Evolutionary conservation across 2,329 filamentous ascomycete genomes (phyloP), one percentile per base, ranked within the genome.

Genomic region (Raffaelea ambrosiae): DNA sequence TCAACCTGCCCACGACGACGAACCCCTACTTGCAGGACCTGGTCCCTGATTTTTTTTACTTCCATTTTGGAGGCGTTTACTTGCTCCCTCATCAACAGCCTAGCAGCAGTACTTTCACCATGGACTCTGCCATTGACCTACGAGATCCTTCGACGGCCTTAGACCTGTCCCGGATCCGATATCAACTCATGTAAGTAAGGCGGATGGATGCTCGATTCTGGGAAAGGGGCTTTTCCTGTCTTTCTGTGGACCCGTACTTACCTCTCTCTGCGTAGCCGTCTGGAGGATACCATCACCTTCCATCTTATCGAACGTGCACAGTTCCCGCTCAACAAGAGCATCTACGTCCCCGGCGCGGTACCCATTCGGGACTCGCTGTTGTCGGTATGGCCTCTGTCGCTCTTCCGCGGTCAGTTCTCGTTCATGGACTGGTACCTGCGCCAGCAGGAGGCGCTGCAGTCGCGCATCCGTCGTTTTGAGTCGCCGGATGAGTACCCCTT

Each of bases 271-370:
- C 29, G 29, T 33, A 98, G 93, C 61, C 93, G 93, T 19, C 77
- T 97, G 18, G 93, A 98, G 71, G 93, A 98, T 63, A 97, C 91
- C 52, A 97, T 98, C 62, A 95, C 88, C 56, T 96, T 95, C 68
- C 86, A 95, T 67, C 75, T 98, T 36, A 97, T 97, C 61, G 93
- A 98, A 70, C 84, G 93, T 38, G 91, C 91, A n/a, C 93, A 98
- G 66, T 98, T 97, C 66, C 88, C 91, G 4, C 77, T 94, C 55
- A 97, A 96, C 70, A 73, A 78, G 62, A 88, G 83, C 59, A 90
- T 97, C 66, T 98, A 98, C 70, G 66, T 71, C 13, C 78, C 88
- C 8, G 86, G 85, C 51, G 87, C 86, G n/a, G 76, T 97, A 41
- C 71, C 78, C 29, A 84, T 97, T 53, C 89, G 88, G 18, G 70